phyloP scores from a whole-genome alignment of 2,329 filamentous ascomycete genomes.

The Phoma herbarum region DNA sequence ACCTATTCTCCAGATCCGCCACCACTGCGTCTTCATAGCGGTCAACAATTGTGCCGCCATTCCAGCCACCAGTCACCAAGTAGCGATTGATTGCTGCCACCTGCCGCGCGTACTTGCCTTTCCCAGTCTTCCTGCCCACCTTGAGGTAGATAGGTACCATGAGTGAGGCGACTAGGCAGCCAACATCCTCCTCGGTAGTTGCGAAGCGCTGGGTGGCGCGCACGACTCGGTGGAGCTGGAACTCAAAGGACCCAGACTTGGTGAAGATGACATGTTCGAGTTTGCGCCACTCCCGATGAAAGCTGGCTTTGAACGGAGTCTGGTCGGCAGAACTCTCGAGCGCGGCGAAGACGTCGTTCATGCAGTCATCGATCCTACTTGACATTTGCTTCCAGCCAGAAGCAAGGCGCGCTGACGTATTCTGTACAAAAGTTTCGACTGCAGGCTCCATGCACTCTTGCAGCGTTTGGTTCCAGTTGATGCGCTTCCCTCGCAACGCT shows the following conservation, averaged over 20 bases:
- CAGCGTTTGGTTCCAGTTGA: conserved; percentile 18
- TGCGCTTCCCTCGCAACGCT: conserved; percentile 4
- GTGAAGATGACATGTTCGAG: conserved; percentile 18
- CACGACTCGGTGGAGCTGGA: conserved; percentile 17
- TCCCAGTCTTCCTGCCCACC: conserved; percentile 5
- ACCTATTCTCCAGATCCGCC: conserved; percentile 5
- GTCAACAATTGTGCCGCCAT: conserved; percentile 15
- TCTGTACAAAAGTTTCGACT: neutral
- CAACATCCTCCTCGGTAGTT: conserved; percentile 14
- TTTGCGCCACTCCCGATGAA: conserved; percentile 21
- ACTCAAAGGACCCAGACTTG: conserved; percentile 16
- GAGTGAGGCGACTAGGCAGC: conserved; percentile 15
- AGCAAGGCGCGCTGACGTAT: neutral
- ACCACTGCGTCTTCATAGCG: conserved; percentile 16
- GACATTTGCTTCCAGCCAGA: conserved; percentile 16
- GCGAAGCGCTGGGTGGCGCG: conserved; percentile 17
- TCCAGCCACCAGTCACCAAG: conserved; percentile 14
- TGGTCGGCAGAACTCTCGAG: conserved; percentile 12
- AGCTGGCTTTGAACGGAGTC: conserved; percentile 16
- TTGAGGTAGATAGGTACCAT: conserved; percentile 15
- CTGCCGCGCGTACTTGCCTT: conserved; percentile 14
- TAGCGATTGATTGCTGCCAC: conserved; percentile 9
- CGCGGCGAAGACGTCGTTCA: conserved; percentile 14
- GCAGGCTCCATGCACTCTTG: conserved; percentile 13
- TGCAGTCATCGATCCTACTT: conserved; percentile 11